phyloP scores from a whole-genome alignment of 78 protist genomes.

The Cavenderia fasciculata region DNA sequence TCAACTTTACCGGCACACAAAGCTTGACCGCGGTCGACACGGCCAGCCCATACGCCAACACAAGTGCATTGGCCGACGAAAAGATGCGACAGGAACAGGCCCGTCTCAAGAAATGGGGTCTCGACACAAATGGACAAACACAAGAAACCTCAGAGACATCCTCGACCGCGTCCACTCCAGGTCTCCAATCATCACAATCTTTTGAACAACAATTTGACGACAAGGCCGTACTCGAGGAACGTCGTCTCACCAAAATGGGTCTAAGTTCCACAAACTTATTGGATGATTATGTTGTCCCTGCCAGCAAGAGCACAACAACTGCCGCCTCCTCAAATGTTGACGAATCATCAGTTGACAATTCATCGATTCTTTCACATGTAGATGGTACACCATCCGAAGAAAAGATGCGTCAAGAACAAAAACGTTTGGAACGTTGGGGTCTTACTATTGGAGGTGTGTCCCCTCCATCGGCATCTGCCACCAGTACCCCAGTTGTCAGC shows the following conservation, averaged over 20 bases:
- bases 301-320: too few species aligned
- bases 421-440: slow-evolving; percentile 62
- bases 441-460: background rate
- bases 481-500: background rate
- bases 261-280: slow-evolving; percentile 1
- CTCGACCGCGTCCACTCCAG: background rate
- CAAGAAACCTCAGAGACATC: background rate
- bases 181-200: background rate
- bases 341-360: slow-evolving; percentile 9
- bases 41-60: slow-evolving; percentile 14
- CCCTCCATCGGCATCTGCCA: background rate
- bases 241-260: slow-evolving; percentile 30
- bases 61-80: background rate
- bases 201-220: slow-evolving; percentile 7
- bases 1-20: background rate
- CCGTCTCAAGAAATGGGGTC: slow-evolving; percentile 61
- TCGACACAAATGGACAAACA: background rate
- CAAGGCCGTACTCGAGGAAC: slow-evolving; percentile 15
- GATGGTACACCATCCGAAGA: slow-evolving; percentile 41
- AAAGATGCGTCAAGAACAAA: slow-evolving; percentile 43
- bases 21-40: slow-evolving; percentile 31
- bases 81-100: slow-evolving; percentile 38
- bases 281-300: slow-evolving; percentile 1
- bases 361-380: slow-evolving; percentile 23
- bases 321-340: background rate